Base-by-base conservation (phyloP, 352 stramenopile species). In the Globisporangium mamillatum region DNA sequence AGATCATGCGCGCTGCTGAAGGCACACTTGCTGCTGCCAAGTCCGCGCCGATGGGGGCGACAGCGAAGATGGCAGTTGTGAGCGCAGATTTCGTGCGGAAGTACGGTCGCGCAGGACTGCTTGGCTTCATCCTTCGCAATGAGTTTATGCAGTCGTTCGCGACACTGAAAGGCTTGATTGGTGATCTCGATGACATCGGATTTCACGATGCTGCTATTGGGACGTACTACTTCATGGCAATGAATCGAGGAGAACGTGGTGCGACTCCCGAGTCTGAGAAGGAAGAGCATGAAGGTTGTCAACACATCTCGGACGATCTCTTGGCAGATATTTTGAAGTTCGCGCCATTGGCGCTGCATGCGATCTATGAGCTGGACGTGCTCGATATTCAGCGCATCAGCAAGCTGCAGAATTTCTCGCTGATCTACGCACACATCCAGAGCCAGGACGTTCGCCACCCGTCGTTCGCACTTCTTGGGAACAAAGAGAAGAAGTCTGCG, bases 171-270 rank as follows among this genome's bases (percentile, higher is more conserved):
- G 84, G 81, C 0, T 57, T 96, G 53, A 84, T 94, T 24, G 88
- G 86, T 0, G 85, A 96, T 64, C 68, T 96, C 5, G 86, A 91
- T 53, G 84, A 86, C 57, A 77, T 96, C 34, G 84, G 82, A 0
- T 92, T 96, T 63, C 88, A 96, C 73, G 88, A 96, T 75, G 86
- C 87, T 54, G 86, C 88, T 0, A 83, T 96, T 63, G 88, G 88
- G 1, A 91, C 86, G 18, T 96, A 94, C 54, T 96, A 96, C 60
- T 94, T 94, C 53, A 96, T 96, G 88, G 88, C 88, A 5, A 93
- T 92, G 82, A 94, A 94, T 55, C 85, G 88, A 53, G 88, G 88
- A 1, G 81, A 91, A 22, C 85, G 88, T 22, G 88, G 88, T n/a
- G 80, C 83, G 32, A 78, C 87, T 55, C 88, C 88, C 7, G 79